Evolutionary conservation across 768 basidiomycete genomes (phyloP).

Genomic region (Leccinum sublutescens): DNA sequence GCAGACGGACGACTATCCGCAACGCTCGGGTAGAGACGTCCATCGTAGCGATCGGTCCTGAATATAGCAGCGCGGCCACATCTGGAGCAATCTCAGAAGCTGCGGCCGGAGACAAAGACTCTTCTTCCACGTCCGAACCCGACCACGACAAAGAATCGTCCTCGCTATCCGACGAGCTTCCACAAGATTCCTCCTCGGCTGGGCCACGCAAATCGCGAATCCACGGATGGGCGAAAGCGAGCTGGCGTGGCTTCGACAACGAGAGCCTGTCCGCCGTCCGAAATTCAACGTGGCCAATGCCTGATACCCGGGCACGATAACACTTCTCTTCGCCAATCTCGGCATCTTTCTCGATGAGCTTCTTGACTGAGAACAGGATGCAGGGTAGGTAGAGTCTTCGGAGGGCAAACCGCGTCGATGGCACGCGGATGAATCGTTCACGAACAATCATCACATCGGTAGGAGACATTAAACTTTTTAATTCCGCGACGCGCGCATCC

Average conservation of each 20-base stretch:
- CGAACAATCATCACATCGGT: not conserved
- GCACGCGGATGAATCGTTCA: not conserved
- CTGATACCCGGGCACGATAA: conserved; percentile 4
- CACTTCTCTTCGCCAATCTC: not conserved
- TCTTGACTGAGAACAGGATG: conserved; percentile 7
- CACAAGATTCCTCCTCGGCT: not conserved
- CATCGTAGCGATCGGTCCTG: too few relatives aligned
- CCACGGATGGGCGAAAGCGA: conserved; percentile 15
- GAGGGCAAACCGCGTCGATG: not conserved
- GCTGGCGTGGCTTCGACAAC: not conserved
- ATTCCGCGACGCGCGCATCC: not conserved
- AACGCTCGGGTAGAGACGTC: not conserved
- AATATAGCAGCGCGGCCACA: not conserved
- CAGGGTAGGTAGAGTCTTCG: conserved; percentile 10
- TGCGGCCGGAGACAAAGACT: not conserved
- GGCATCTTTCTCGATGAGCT: not conserved
- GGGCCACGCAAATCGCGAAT: conserved; percentile 7
- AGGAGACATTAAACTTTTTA: not conserved
- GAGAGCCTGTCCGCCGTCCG: not conserved
- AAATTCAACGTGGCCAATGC: conserved; percentile 5
- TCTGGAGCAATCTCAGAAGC: not conserved
- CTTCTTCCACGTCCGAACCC: not conserved
- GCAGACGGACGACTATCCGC: conserved; percentile 7
- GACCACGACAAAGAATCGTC: not conserved
- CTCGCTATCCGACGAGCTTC: not conserved